These are phyloP conservation scores for Melampsora americana DNA, from an alignment of 1,284 basidiomycete genomes.

Conservation along the genomic window DNA sequence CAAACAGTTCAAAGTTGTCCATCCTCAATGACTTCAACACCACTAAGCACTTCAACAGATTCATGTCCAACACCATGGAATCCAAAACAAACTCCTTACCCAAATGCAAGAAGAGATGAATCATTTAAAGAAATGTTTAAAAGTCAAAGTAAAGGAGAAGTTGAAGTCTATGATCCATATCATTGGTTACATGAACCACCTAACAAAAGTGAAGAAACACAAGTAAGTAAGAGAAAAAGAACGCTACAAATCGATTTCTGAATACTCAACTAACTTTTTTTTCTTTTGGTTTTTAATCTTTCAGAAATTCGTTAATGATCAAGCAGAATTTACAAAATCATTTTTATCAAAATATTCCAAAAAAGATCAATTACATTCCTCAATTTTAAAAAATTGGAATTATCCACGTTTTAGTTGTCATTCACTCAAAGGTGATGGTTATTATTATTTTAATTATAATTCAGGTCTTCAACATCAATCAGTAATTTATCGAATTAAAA, in stretches of 20 bases:
- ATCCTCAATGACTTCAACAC: background rate
- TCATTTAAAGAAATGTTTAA: slow-evolving; percentile 65
- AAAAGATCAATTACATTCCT: slow-evolving; percentile 62
- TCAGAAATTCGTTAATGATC: slow-evolving; percentile 62
- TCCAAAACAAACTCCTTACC: slow-evolving; percentile 58
- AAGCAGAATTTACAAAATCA: slow-evolving; percentile 63
- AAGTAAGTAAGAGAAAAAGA: slow-evolving; percentile 39
- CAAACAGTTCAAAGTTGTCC: background rate
- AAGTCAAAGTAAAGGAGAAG: slow-evolving; percentile 63
- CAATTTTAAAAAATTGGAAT: slow-evolving; percentile 65
- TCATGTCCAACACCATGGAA: slow-evolving; percentile 45
- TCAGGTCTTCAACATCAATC: slow-evolving; percentile 48
- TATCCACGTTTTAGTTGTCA: slow-evolving; percentile 63
- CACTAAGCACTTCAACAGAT: slow-evolving; percentile 47
- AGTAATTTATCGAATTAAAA: slow-evolving; percentile 67
- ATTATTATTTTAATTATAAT: slow-evolving; percentile 63
- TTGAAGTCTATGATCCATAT: slow-evolving; percentile 69
- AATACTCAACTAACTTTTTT: no score
- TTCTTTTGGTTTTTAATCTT: slow-evolving; percentile 13
- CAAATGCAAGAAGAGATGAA: slow-evolving; percentile 60
- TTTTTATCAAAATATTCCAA: slow-evolving; percentile 66
- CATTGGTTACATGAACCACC: slow-evolving; percentile 63
- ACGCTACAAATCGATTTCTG: slow-evolving; percentile 51
- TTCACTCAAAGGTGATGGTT: slow-evolving; percentile 62
- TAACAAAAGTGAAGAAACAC: slow-evolving; percentile 16